Base-by-base conservation (phyloP, 2,329 filamentous ascomycete genomes). In the Sphaceloma murrayae region DNA sequence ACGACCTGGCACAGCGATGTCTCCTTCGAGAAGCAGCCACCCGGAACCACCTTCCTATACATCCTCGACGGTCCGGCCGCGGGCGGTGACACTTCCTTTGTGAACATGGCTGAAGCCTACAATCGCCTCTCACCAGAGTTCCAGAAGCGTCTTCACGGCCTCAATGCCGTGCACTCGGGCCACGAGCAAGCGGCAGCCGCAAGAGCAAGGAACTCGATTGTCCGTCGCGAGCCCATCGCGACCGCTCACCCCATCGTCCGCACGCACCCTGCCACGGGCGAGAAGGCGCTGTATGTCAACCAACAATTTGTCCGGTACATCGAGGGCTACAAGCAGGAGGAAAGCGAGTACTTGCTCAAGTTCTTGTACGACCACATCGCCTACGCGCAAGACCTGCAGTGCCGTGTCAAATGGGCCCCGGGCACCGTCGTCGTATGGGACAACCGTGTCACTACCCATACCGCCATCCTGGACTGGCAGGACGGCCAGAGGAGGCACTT, bases 1-100 rank as follows among this genome's bases (percentile, higher is more conserved):
- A 78, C 93, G 1, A 85, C 85, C 5, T 94, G 86, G 86, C 87
- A 94, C 65, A 84, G 80, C 0, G 87, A 94, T 53, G 80, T 94
- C 1, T 84, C 82, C 0, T 94, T 93, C 58, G 88, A 94, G 67
- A 68, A 75, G 52, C 87, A 95, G 64, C 86, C 88, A 1, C 86
- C 88, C 0, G 85, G 86, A 21, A 94, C 86, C 0, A 94, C 88
- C 0, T 93, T 94, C 64, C 64, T 94, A 26, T 94, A 93, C 58
- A 72, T 87, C 39, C 73, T 95, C n/a, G 86, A 94, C 58, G 80
- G 76, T 33, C 87, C 87, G 1, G 70, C 75, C 29, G 80, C 77
- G 1, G 87, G 87, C 26, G 88, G 87, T 36, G 86, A 94, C 58
- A 94, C 87, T 0, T 67, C 93, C 2, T 94, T 94, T 56, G 77